Conservation (phyloP, 1,284 basidiomycete genomes). For the Ustilago cynodontis region DNA sequence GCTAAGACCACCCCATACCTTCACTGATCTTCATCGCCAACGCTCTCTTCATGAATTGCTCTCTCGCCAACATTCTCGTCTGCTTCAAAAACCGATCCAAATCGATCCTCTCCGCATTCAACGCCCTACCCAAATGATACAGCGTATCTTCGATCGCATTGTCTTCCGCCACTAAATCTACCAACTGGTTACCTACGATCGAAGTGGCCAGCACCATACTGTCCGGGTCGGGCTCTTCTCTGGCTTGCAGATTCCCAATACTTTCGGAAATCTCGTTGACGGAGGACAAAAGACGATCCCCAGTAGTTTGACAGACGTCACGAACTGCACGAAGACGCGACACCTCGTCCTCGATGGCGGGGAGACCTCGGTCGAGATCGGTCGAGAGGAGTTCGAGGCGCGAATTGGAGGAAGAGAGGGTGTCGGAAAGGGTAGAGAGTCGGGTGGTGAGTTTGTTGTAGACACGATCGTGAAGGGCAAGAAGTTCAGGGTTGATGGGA, state of each 20-base stretch:
- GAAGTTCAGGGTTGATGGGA: constrained; percentile 80
- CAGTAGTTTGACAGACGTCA: constrained; percentile 86
- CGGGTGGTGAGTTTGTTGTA: constrained; percentile 81
- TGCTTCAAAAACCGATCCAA: constrained; percentile 67
- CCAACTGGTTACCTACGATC: constrained; percentile 73
- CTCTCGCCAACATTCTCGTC: constrained; percentile 63
- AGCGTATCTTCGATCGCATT: constrained; percentile 98
- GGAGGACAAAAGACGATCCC: constrained; percentile 76
- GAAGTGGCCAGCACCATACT: constrained; percentile 60
- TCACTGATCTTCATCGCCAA: constrained; percentile 63
- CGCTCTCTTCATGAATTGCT: constrained; percentile 67
- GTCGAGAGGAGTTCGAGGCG: constrained; percentile 82
- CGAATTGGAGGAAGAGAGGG: constrained; percentile 78
- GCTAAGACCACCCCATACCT: constrained; percentile 56
- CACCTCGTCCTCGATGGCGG: constrained; percentile 95
- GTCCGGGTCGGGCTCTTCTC: constrained; percentile 56
- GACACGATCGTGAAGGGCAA: constrained; percentile 84
- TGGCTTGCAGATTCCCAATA: constrained; percentile 73
- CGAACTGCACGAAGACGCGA: constrained; percentile 92
- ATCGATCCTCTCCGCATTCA: constrained; percentile 79
- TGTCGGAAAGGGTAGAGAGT: constrained; percentile 77
- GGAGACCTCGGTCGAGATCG: constrained; percentile 88
- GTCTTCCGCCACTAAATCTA: constrained; percentile 97
- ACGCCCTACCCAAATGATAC: constrained; percentile 92
- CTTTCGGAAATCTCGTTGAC: constrained; percentile 78